Evolutionary conservation across 768 basidiomycete genomes (phyloP), one percentile per base, ranked within the genome.

Genomic region (Boletus pseudo-olivaceus): DNA sequence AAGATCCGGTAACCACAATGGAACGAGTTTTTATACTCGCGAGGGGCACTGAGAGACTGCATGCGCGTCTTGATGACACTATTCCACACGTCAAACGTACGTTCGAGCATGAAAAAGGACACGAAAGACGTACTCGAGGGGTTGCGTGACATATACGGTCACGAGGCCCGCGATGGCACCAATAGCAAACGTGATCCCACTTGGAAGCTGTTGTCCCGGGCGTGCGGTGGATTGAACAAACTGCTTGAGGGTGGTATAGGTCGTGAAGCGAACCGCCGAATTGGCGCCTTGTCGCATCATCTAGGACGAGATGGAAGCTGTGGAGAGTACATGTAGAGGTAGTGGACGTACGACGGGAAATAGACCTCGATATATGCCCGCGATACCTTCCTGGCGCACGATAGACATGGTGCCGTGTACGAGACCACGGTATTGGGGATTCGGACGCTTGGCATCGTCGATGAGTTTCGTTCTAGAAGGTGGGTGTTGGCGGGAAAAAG

Each of bases 231-330:
- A 88, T 66, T 93, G 93, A 1, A 93, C 92, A 59, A 93, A 83
- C 64, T 97, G 93, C 72, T 97, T 98, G 55, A 98, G 76, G 0
- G 92, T 96, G 3, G 90, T 83, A 72, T 98, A 98, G 0, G 93
- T 93, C 45, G 95, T 94, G 75, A 98, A 98, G 32, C 96, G 82
- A 30, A 98, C 84, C 10, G 97, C 94, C 5, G 94, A 98, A 68
- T 98, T 99, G 39, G 95, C 96, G 37, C 93, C 94, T 83, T 98
- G 96, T 29, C 94, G 87, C 82, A 96, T 90, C 84, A 96, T 92
- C 93, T 97, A 65, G 7, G 15, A 12, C 32, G 19, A 46, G 33
- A 32, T 41, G 11, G 1, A 7, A 35, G 5, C 0, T 5, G 7
- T 23, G 27, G 9, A 14, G 10, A 14, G 11, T 7, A n/a, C 2